Evolutionary conservation across 352 stramenopile genomes (phyloP), one percentile per base, ranked within the genome.

Genomic region (Globisporangium middletonii): DNA sequence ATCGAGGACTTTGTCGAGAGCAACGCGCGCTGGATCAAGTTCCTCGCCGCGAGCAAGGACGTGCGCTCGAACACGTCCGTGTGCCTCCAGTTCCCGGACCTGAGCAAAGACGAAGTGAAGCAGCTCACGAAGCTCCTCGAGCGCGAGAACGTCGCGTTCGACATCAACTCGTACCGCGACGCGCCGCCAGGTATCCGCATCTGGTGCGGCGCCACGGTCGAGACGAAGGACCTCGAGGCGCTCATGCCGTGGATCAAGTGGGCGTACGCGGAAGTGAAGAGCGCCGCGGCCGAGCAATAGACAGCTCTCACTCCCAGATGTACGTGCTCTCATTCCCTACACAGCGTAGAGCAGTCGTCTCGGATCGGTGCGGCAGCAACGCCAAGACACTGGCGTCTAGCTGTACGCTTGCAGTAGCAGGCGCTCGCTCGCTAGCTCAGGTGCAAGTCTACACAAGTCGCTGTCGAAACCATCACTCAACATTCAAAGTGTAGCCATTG

Each of bases 141-240:
- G 70, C 86, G 83, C 35, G 94, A 99, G 71, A 73, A 95, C 54
- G 94, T 99, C 13, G 97, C 97, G 19, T 96, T 94, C 59, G 97
- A 99, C 72, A 98, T 99, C 70, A 96, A 96, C 71, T 97, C 95
- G 61, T 99, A 99, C 85, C 83, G 97, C 49, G 97, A 99, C 72
- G 97, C 97, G 15, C 97, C 97, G 41, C 91, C 97, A 12, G 97
- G 96, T 18, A 96, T 99, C 62, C 86, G 97, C 55, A 98, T 99
- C 78, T 99, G 97, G 97, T 99, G 97, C 73, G 97, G 97, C 57
- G 96, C 96, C n/a, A 99, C 97, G 5, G 97, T 99, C 47, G 97
- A 99, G 77, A 97, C 92, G 48, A 89, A 94, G 59, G 97, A 99
- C 77, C 63, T 99, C 11, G 93, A 99, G 69, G 92, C 93, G 55